phyloP scores from a whole-genome alignment of 495 filamentous ascomycete species.

The Penicillium manginii region DNA sequence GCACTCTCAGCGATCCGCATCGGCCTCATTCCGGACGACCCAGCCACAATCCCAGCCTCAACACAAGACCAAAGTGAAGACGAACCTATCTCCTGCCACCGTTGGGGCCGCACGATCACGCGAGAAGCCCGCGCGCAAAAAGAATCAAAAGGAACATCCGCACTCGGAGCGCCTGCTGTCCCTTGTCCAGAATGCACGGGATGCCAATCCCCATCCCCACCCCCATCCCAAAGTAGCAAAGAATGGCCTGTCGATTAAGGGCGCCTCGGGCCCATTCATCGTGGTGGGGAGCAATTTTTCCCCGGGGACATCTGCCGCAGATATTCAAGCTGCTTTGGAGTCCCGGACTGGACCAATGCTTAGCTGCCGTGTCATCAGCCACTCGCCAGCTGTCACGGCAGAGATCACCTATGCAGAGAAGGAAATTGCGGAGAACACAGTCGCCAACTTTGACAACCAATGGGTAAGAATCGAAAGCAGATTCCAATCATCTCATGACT shows the following conservation, averaged over 20 bases:
- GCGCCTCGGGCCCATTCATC: constrained; percentile 72
- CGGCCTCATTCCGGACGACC: constrained; percentile 38
- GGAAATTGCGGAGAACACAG: constrained; percentile 75
- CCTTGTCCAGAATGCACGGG: neutral
- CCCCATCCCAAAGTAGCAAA: constrained; percentile 11
- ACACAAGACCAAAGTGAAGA: constrained; percentile 18
- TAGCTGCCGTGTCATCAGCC: constrained; percentile 71
- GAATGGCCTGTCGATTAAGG: constrained; percentile 74
- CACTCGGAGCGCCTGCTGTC: neutral
- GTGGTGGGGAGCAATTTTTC: constrained; percentile 90
- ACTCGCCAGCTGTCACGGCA: constrained; percentile 77
- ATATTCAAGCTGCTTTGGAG: constrained; percentile 86
- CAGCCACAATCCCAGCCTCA: constrained; percentile 34
- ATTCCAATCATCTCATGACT: neutral
- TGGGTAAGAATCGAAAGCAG: constrained; percentile 55
- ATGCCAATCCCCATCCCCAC: constrained; percentile 42
- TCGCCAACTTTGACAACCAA: constrained; percentile 85
- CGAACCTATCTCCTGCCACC: constrained; percentile 24
- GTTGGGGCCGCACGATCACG: constrained; percentile 27
- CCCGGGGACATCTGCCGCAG: constrained; percentile 88
- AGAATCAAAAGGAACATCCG: constrained; percentile 2
- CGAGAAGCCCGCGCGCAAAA: constrained; percentile 30
- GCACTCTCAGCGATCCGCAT: constrained; percentile 44
- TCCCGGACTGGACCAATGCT: constrained; percentile 70
- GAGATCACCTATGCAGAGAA: constrained; percentile 83